Conservation (phyloP, 1,284 basidiomycete species). For the Porphyrellus sp. region DNA sequence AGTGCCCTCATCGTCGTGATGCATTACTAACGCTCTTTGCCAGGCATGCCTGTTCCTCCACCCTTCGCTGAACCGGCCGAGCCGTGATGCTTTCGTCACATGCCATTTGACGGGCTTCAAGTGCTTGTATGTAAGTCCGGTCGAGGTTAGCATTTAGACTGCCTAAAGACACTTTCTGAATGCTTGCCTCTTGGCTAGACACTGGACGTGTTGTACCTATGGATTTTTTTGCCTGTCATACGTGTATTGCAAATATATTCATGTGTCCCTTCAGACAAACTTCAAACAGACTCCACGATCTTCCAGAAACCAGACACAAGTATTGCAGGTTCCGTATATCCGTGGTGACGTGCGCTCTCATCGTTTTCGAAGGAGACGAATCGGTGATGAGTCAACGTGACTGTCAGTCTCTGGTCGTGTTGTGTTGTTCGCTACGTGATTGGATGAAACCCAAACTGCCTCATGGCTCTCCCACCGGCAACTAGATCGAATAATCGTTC, state of each 20-base stretch:
- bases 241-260: too few relatives aligned
- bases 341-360: too few relatives aligned
- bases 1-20: not conserved
- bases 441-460: not conserved
- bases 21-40: not conserved
- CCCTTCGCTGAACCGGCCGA: slow-evolving; percentile 6
- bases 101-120: not conserved
- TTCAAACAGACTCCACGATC: too few relatives aligned
- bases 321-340: too few relatives aligned
- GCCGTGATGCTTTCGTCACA: not conserved
- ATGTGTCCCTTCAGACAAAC: too few relatives aligned
- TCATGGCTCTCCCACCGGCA: not conserved
- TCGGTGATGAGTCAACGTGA: too few relatives aligned
- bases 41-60: slow-evolving; percentile 8
- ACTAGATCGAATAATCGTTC: not conserved
- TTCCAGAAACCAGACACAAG: too few relatives aligned
- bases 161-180: too few relatives aligned
- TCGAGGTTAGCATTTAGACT: not conserved
- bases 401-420: too few relatives aligned
- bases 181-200: not conserved
- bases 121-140: not conserved
- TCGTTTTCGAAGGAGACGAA: too few relatives aligned
- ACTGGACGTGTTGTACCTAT: not conserved
- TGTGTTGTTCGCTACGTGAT: not conserved
- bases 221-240: too few relatives aligned